phyloP scores from a whole-genome alignment of 2,329 filamentous ascomycete species.

The Plenodomus tracheiphilus region DNA sequence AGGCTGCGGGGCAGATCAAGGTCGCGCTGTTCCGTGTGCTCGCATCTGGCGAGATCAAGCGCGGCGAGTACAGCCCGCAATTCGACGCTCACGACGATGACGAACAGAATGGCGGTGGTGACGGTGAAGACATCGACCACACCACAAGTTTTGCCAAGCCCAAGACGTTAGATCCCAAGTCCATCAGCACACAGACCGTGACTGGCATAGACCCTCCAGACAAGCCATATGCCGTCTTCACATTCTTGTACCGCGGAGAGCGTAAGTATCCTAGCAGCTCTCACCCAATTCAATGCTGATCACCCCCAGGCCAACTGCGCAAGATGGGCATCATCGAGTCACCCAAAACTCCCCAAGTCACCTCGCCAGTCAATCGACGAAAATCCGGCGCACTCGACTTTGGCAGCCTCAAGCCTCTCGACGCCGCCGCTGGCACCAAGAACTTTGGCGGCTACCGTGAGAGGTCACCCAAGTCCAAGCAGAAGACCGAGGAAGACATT shows the following conservation, averaged over 20 bases:
- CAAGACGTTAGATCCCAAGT: slow-evolving; percentile 93
- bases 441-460: slow-evolving; percentile 87
- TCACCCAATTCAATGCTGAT: slow-evolving; percentile 11
- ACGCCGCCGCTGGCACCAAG: slow-evolving; percentile 76
- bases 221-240: slow-evolving; percentile 94
- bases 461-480: slow-evolving; percentile 57
- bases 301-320: slow-evolving; percentile 75
- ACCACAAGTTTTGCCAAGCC: slow-evolving; percentile 98
- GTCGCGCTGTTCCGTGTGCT: slow-evolving; percentile 94
- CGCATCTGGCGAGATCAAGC: slow-evolving; percentile 95
- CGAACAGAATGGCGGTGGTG: slow-evolving; percentile 64
- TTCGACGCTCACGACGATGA: slow-evolving; percentile 97
- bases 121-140: slow-evolving; percentile 85
- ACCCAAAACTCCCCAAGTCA: slow-evolving; percentile 61
- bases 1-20: slow-evolving; percentile 97
- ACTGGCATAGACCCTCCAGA: slow-evolving; percentile 96
- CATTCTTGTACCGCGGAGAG: slow-evolving; percentile 95
- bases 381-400: slow-evolving; percentile 85
- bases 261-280: slow-evolving; percentile 60
- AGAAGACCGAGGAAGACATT: slow-evolving; percentile 60
- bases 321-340: slow-evolving; percentile 90
- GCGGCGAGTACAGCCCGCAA: slow-evolving; percentile 95
- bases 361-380: slow-evolving; percentile 69
- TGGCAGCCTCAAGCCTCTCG: slow-evolving; percentile 79
- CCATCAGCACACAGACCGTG: slow-evolving; percentile 98